Conservation (phyloP, 176 grass and related monocot species). For the Oryza glumipatula region DNA sequence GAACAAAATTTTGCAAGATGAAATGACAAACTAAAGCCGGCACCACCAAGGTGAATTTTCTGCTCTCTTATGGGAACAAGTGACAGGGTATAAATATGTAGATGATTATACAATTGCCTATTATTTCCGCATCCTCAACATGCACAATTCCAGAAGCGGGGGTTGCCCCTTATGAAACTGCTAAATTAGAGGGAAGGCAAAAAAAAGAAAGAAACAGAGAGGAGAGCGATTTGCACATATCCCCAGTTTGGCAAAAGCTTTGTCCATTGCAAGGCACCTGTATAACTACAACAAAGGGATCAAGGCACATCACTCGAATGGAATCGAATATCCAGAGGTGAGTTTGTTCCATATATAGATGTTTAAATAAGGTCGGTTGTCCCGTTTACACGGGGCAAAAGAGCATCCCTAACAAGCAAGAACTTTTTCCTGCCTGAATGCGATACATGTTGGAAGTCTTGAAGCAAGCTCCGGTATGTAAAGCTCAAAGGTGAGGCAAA, state of each 20-base stretch:
- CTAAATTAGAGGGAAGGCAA: constrained; percentile 7
- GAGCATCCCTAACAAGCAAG: constrained; percentile 49
- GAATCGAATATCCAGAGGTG: constrained; percentile 34
- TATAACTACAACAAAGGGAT: constrained; percentile 41
- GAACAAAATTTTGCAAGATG: neutral
- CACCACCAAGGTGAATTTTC: neutral
- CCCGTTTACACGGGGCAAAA: constrained; percentile 56
- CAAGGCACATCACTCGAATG: constrained; percentile 31
- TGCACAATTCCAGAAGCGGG: constrained; percentile 17
- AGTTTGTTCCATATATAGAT: constrained; percentile 40
- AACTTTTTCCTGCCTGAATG: constrained; percentile 58
- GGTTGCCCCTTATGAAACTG: constrained; percentile 45
- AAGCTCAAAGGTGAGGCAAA: constrained; percentile 47
- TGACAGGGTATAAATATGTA: neutral
- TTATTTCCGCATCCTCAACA: constrained; percentile 38
- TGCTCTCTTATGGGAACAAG: neutral
- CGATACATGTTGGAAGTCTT: constrained; percentile 50
- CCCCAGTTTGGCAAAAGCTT: constrained; percentile 40
- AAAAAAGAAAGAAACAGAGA: neutral
- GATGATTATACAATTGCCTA: constrained; percentile 12
- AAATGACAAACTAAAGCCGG: neutral
- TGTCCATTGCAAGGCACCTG: constrained; percentile 39
- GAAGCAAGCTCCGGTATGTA: constrained; percentile 52
- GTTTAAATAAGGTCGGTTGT: constrained; percentile 41
- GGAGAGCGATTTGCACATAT: constrained; percentile 30